Evolutionary conservation across 805 yeast species (phyloP), one percentile per base, ranked within the genome.

Genomic region (Candida golubevii): DNA sequence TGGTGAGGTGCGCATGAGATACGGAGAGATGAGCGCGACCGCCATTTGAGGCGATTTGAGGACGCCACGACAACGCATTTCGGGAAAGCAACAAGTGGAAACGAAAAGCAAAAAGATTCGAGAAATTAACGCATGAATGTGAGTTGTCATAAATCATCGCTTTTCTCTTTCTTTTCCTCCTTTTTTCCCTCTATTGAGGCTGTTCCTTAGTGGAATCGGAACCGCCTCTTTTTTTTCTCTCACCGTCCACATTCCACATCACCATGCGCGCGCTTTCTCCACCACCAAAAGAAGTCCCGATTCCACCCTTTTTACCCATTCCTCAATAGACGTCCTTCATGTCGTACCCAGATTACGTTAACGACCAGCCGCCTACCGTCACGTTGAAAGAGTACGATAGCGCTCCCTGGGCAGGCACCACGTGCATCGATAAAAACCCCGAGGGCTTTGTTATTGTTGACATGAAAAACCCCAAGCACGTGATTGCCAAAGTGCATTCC

Each of bases 381-480:
- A 55, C 75, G 1, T 61, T 78, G 26, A 48, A 55, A 35, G 72
- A 75, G 33, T 78, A 77, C 51, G 82, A 78, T 45, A 60, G 48
- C n/a, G 80, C 81, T 3, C 58, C 65, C 9, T 78, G 82, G 82
- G 78, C 79, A 1, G 50, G 57, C 5, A 61, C 70, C 33, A 75
- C 82, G 4, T 77, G 81, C 46, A 66, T 78, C 8, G 82, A 78
- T 54, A 55, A 61, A 38, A 54, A 58, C 12, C 59, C 56, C 12
- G 55, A 53, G 8, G 51, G 46, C 10, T 77, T 67, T 48, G 69
- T 71, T 8, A 73, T 71, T 5, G 80, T 78, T 11, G 66, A 69
- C 44, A 70, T 75, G 69, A 63, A 74, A 38, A 58, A 64, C 14
- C 75, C 77, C 7, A 62, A 59, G 5, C 60, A 67, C 28, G 62